Base-by-base conservation (phyloP, 2,329 filamentous ascomycete genomes). In the Alternaria ventricosa region DNA sequence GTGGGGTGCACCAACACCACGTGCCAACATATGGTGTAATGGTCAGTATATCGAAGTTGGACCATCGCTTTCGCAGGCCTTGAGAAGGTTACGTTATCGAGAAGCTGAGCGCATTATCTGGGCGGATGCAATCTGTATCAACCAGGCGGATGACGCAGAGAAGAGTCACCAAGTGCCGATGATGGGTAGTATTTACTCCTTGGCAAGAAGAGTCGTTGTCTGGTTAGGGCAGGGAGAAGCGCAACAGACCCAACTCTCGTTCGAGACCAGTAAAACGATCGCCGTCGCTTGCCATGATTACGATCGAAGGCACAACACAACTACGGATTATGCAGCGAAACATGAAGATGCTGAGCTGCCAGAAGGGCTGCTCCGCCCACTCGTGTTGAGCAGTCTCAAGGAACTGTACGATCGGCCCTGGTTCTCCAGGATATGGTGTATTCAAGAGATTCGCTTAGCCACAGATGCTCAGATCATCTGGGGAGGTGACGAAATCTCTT, bases 101-200 rank as follows among this genome's bases (percentile, higher is more conserved):
- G 25, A 57, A 30, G 9, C 13, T 10, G 10, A 10, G 15, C 58
- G 62, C 10, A 18, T 45, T 9, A 54, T 67, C 2, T 71, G 68
- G 68, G 57, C 41, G 10, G 67, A 71, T 28, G 67, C 66, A 12
- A 28, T 70, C 0, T 70, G 67, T 41, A 68, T 70, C 33, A 50
- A 68, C 33, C 68, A 72, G 33, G n/a, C 30, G 1, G 58, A 66
- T 23, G 8, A 23, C 7, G 22, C 3, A 6, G 68, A 71, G 47
- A 68, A 59, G 18, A 56, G 33, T 13, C n/a, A 51, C 13, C 67
- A 69, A 55, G 47, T 71, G 3, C 56, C 59, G 12, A 27, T 68
- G n/a, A 69, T 71, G 68, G 41, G 63, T 10, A 43, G 55, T 6
- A 66, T 69, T 28, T 69, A 66, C 30, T 53, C 46, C 0, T 50